These are phyloP conservation scores for Trichomonas gallinae DNA, from an alignment of 208 protist genomes.

Conservation along the genomic window DNA sequence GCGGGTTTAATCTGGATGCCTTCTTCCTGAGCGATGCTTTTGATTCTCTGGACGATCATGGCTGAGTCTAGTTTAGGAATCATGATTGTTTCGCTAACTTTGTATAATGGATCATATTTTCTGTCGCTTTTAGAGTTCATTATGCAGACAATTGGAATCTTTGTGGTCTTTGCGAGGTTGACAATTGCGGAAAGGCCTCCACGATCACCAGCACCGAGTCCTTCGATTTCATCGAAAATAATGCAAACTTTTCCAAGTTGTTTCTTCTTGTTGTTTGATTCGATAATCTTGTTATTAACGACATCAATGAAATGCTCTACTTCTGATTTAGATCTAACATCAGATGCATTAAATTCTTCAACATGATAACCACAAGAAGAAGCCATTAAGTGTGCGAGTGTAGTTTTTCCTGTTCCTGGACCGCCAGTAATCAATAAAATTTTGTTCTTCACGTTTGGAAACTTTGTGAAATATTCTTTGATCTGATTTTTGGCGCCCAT, in stretches of 20 bases:
- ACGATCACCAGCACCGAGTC: constrained; percentile 74
- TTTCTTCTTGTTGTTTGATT: constrained; percentile 25
- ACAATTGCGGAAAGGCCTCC: constrained; percentile 82
- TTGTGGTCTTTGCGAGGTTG: constrained; percentile 68
- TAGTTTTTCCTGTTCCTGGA: constrained; percentile 84
- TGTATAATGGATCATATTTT: constrained; percentile 53
- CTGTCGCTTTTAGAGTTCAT: constrained; percentile 78
- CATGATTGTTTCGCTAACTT: neutral
- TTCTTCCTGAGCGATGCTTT: neutral
- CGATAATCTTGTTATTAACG: constrained; percentile 41
- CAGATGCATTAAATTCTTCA: constrained; percentile 91
- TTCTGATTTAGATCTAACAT: constrained; percentile 49
- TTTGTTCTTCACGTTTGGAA: neutral
- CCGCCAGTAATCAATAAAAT: constrained; percentile 94
- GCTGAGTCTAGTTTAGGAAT: neutral
- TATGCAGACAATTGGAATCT: constrained; percentile 87
- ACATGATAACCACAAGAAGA: constrained; percentile 48
- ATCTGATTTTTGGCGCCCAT: neutral
- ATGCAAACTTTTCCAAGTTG: constrained; percentile 30
- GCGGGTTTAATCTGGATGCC: neutral
- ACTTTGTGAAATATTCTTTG: neutral
- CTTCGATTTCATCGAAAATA: constrained; percentile 98
- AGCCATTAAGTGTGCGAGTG: constrained; percentile 76
- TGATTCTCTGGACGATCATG: neutral
- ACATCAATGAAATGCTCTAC: neutral